Evolutionary conservation across 2,329 filamentous ascomycete species (phyloP), one percentile per base, ranked within the genome.

Genomic region (Cladosporium oxysporum): DNA sequence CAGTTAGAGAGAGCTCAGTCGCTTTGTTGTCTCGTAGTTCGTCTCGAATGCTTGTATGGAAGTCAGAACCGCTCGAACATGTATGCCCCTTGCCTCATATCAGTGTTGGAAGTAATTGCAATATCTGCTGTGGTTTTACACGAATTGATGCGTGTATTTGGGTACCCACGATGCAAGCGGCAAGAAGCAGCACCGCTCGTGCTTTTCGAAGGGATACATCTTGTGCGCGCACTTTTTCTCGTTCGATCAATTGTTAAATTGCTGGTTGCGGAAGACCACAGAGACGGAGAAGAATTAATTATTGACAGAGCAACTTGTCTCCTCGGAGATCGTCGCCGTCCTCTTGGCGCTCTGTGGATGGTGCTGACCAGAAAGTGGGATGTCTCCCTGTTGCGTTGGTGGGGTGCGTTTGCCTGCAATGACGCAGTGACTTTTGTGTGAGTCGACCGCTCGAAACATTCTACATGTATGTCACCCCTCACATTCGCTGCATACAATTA

Each of bases 361-460:
- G 6, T 31, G 52, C 28, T 55, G 52, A 47, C 41, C 41, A 47
- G 41, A 23, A 47, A 47, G 41, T 47, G n/a, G n/a, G n/a, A 47
- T 47, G 41, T 47, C 18, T 44, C 41, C 21, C n/a, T 47, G 41
- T 21, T 47, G 29, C 52, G 52, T 33, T 55, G 52, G 52, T 55
- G 52, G 52, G 52, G 52, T 55, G 52, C 7, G 18, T 8, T 33
- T 33, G 28, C 52, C 52, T 31, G 29, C 52, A 33, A 33, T 58
- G 55, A 58, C 55, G 31, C 33, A 35, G 55, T 33, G 55, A 58
- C 55, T 58, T 58, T 58, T 3, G 5, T 26, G 33, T 58, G 55
- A 58, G 55, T 58, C 55, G 55, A 58, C 33, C n/a, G n/a, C 31
- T 28, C n/a, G n/a, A 33, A 41, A 23, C 33, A 58, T 23, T 35